Evolutionary conservation across 2,329 filamentous ascomycete species (phyloP), one percentile per base, ranked within the genome.

Genomic region (Aspergillus oerlinghausenensis): DNA sequence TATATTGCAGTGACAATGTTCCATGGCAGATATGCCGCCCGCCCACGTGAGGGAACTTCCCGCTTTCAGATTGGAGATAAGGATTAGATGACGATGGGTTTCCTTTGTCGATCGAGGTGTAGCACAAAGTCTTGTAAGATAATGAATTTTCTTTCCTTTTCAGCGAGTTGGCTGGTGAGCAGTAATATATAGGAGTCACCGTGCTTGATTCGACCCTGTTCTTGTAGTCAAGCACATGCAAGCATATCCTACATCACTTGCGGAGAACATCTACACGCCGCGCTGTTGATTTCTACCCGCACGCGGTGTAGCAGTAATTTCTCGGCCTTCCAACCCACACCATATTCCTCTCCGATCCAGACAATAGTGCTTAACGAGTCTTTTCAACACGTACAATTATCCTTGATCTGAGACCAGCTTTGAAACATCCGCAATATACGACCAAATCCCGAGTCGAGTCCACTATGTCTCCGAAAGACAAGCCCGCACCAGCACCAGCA

Each of bases 391-490:
- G 43, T 26, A 25, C 11, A 47, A 23, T 10, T 14, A 47, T 17
- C 43, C 25, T 23, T 23, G 43, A 23, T 8, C 10, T 17, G 11
- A 47, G 23, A 25, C 21, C 21, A 7, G 11, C 43, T 14, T 25
- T 26, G 19, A 23, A 25, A 25, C 21, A 25, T 11, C 6, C 10
- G 4, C 5, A 47, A 14, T 23, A 47, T 23, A 47, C 43, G 21
- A 26, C 9, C 43, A 8, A 14, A 25, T 7, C 43, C n/a, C 43
- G 6, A 14, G 6, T 26, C 43, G 43, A 47, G 23, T 45, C 35
- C 29, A 74, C 19, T 51, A 97, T 97, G 92, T 89, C 92, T 26
- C 92, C 94, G 79, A 96, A 96, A 76, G 93, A 90, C 40, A 63
- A 63, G 42, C 14, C 58, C 63, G 86, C 87, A 3, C 88, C 90